Evolutionary conservation across 805 yeast genomes (phyloP).

Genomic region (Spathaspora hagerdaliae): DNA sequence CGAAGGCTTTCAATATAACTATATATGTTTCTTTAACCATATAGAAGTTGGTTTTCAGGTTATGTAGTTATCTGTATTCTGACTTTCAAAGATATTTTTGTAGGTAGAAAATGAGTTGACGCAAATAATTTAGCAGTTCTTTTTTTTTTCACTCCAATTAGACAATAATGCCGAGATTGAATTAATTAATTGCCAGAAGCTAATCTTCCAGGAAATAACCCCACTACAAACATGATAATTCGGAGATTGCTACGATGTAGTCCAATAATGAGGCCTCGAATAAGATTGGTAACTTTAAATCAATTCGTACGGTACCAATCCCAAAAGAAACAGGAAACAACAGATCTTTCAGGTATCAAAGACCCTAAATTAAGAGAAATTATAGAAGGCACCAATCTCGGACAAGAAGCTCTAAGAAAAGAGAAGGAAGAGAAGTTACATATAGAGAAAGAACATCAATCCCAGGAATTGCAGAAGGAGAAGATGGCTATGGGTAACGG

Average conservation of each 20-base stretch:
- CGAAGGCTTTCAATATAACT: too few relatives aligned
- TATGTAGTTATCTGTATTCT: too few relatives aligned
- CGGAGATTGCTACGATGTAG: not conserved
- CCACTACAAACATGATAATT: not conserved
- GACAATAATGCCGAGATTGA: too few relatives aligned
- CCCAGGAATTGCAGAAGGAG: not conserved
- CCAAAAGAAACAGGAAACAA: not conserved
- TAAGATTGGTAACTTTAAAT: not conserved
- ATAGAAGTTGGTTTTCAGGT: too few relatives aligned
- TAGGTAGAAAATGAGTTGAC: too few relatives aligned
- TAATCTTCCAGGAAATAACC: too few relatives aligned
- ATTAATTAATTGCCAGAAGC: too few relatives aligned
- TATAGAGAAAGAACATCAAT: constrained; percentile 4
- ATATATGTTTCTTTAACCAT: too few relatives aligned
- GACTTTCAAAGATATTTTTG: not conserved
- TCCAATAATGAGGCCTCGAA: not conserved
- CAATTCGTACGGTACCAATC: constrained; percentile 6
- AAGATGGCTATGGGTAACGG: not conserved
- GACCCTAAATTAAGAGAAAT: constrained; percentile 29
- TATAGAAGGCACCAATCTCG: constrained; percentile 33
- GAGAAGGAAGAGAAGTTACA: constrained; percentile 6
- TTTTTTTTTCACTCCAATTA: too few relatives aligned
- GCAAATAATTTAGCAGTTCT: too few relatives aligned
- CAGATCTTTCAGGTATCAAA: constrained; percentile 8
- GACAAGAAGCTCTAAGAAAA: constrained; percentile 10